Base-by-base conservation (phyloP, 2,329 filamentous ascomycete species). In the Fusarium sp. region DNA sequence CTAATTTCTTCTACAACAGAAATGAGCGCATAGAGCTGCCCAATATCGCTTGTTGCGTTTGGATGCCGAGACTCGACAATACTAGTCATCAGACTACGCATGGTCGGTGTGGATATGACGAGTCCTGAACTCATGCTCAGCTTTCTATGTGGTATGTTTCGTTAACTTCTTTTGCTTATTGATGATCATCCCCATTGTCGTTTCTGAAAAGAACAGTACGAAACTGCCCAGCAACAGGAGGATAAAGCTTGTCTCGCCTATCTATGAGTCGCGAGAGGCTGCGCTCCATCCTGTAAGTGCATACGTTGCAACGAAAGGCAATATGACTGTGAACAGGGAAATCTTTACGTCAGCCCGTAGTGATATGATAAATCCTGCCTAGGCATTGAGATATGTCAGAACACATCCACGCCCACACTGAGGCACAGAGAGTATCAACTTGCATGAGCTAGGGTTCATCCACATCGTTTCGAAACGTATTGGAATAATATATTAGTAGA, bases 391-490 rank as follows among this genome's bases (percentile, higher is more conserved):
- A 17, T 25, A 30, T 35, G 39, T 53, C 6, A 46, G 3, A 4
- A 25, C 7, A 13, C 13, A 2, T 35, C 33, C 14, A 35, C 27
- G 17, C 9, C 7, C 6, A 17, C 13, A 2, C 13, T 11, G 4
- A 25, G 40, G 14, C 32, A 3, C 6, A 25, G 40, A 17, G 6
- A 23, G 25, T 15, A 35, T 35, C 2, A 14, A 20, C 27, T 46
- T 15, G 35, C 50, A 32, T 48, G 51, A 4, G 41, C 41, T 11
- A 54, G 25, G 33, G 51, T 54, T 43, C 51, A 54, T 22, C 51
- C 51, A 19, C 48, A 54, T 37, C 51, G 51, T 20, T 54, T 48
- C 22, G 51, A 54, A 9, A 54, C 51, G n/a, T 54, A 54, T 48
- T 54, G 51, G 30, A 54, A 54, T n/a, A 54, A 43, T 6, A 48